Evolutionary conservation across 2,329 filamentous ascomycete species (phyloP).

Genomic region (Colletotrichum chlorophyti): DNA sequence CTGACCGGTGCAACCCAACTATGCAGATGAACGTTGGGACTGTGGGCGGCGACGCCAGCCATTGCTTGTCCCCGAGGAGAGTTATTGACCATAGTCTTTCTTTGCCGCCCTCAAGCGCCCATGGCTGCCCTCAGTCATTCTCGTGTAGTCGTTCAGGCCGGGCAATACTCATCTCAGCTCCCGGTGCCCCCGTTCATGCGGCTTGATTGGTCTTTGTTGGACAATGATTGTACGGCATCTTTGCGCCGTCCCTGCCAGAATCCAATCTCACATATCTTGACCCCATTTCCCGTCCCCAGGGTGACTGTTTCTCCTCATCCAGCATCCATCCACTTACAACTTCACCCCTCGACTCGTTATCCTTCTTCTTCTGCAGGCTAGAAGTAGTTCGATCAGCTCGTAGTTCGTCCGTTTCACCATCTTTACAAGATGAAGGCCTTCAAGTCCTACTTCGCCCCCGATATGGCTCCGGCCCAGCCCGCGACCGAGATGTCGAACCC

Average conservation of each 20-base stretch:
- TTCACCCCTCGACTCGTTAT: background rate
- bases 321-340: slow-evolving; percentile 5
- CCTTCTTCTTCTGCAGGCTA: slow-evolving; percentile 13
- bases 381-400: slow-evolving; percentile 17
- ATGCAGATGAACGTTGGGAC: slow-evolving; percentile 3
- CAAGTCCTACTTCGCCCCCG: slow-evolving; percentile 28
- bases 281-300: slow-evolving; percentile 7
- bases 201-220: slow-evolving; percentile 20
- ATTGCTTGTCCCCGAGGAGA: slow-evolving; percentile 5
- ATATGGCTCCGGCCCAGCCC: slow-evolving; percentile 6
- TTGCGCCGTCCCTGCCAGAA: background rate
- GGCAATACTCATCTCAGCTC: slow-evolving; percentile 18
- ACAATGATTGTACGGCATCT: background rate
- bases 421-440: slow-evolving; percentile 25
- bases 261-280: slow-evolving; percentile 21
- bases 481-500: background rate
- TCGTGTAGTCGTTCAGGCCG: slow-evolving; percentile 11
- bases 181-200: slow-evolving; percentile 20
- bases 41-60: slow-evolving; percentile 1
- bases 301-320: background rate
- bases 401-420: slow-evolving; percentile 19
- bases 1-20: slow-evolving; percentile 8
- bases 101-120: slow-evolving; percentile 12
- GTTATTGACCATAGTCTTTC: background rate
- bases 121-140: slow-evolving; percentile 2